Conservation (phyloP, 768 basidiomycete species). For the Naganishia onofrii region DNA sequence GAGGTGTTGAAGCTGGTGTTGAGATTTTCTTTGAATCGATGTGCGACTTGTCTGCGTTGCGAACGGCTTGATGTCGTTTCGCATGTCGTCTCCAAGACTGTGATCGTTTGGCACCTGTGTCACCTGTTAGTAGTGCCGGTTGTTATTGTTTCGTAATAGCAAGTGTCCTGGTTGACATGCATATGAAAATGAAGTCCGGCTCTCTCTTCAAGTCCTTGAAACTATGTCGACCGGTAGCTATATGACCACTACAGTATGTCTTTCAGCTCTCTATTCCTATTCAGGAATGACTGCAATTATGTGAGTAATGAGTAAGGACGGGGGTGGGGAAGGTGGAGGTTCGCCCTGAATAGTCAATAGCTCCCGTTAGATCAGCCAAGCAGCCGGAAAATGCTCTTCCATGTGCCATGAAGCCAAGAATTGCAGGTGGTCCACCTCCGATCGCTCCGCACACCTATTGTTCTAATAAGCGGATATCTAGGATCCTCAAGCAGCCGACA, state of each 20-base stretch:
- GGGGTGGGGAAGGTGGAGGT: not conserved
- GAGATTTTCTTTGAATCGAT: too few species aligned
- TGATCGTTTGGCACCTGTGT: not conserved
- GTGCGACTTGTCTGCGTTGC: not conserved
- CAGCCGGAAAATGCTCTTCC: conserved; percentile 2
- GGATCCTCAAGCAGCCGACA: not conserved
- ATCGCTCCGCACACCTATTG: too few species aligned
- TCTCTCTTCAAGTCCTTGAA: not conserved
- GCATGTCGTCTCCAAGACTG: too few species aligned
- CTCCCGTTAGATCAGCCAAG: not conserved
- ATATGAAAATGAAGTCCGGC: not conserved
- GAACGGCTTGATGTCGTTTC: not conserved
- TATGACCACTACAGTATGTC: too few species aligned
- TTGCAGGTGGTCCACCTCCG: not conserved
- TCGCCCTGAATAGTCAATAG: too few species aligned
- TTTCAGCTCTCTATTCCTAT: not conserved
- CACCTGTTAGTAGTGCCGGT: too few species aligned
- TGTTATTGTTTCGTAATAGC: not conserved
- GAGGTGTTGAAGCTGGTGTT: not conserved
- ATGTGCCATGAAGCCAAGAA: not conserved
- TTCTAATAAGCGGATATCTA: conserved; percentile 10
- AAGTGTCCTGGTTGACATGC: not conserved
- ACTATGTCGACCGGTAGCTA: too few species aligned
- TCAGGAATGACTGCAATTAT: not conserved
- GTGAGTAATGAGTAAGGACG: not conserved